Base-by-base conservation (phyloP, 805 yeast genomes). In the Metschnikowia sp. region DNA sequence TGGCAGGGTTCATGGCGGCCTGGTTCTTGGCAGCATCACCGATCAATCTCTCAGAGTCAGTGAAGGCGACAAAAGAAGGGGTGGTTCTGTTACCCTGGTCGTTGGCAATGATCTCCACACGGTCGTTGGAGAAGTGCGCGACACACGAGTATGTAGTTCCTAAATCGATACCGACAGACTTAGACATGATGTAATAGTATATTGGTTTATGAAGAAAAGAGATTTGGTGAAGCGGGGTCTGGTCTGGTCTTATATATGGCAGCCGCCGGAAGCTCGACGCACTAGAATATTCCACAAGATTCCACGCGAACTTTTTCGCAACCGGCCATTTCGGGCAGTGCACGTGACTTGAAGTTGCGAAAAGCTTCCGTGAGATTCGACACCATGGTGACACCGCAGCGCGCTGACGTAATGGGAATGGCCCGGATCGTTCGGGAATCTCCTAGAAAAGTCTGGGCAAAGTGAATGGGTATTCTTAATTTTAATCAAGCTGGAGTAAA, bases 1-100 rank as follows among this genome's bases (percentile, higher is more conserved):
- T 62, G 47, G 61, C 57, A 35, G 66, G 66, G 65, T 62, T 62
- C 65, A 62, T 57, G 48, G 66, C 66, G 42, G 66, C 66, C 53
- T 62, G 66, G 63, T 62, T 62, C 65, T 62, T 62, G 45, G 66
- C 66, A 36, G 66, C 66, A 55, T 62, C 66, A 56, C 66, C 66
- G 44, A 62, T 62, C 62, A 62, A 60, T 58, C 66, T 58, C 55
- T 62, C 66, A 47, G 64, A 48, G 63, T 60, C 63, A 49, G 66
- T 62, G 66, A 62, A 62, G 40, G 62, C 66, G 44, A 62, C 66
- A 58, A 62, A 62, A 54, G 66, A 62, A 32, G 66, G 66, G 15
- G 66, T 62, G 55, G 64, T 60, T 61, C 66, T 62, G 66, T 62
- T 62, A 60, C 66, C 66, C 50, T 62, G 66, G 52, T 62, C 66